phyloP scores from a whole-genome alignment of 2,329 filamentous ascomycete species.

The Hymenoscyphus salicellus region DNA sequence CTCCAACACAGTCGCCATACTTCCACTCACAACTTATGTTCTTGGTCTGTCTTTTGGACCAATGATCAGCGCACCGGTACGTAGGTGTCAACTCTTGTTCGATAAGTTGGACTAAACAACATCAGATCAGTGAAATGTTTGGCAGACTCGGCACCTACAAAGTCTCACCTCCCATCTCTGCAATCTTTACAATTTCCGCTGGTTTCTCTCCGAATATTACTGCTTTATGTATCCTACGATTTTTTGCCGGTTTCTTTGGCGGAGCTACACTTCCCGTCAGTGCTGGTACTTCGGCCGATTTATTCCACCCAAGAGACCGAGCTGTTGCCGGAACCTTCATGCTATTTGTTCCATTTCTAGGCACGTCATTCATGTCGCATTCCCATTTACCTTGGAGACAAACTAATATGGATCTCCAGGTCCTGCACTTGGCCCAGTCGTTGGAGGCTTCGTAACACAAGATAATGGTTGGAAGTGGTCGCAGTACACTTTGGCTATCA shows the following conservation, averaged over 20 bases:
- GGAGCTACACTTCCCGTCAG: slow-evolving; percentile 15
- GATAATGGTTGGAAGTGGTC: slow-evolving; percentile 23
- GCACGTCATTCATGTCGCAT: neutral
- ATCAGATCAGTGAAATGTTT: slow-evolving; percentile 50
- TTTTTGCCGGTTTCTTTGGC: slow-evolving; percentile 51
- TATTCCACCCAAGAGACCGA: slow-evolving; percentile 13
- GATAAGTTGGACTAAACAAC: neutral
- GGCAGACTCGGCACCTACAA: slow-evolving; percentile 55
- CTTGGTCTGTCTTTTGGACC: slow-evolving; percentile 59
- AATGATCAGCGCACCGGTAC: slow-evolving; percentile 52
- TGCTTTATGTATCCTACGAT: slow-evolving; percentile 52
- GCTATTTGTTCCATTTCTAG: slow-evolving; percentile 22
- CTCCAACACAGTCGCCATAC: slow-evolving; percentile 52
- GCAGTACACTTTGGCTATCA: slow-evolving; percentile 20
- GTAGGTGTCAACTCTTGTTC: neutral
- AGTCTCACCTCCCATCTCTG: slow-evolving; percentile 45
- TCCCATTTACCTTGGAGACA: neutral
- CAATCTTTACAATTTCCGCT: slow-evolving; percentile 55
- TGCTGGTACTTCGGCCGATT: slow-evolving; percentile 21
- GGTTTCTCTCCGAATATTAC: slow-evolving; percentile 51
- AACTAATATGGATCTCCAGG: neutral
- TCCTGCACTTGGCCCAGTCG: slow-evolving; percentile 20
- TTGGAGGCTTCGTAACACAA: slow-evolving; percentile 23
- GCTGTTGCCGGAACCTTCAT: slow-evolving; percentile 16
- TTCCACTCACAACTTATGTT: slow-evolving; percentile 58